Conservation (phyloP, 2,329 filamentous ascomycete species). For the Cordyceps militaris region DNA sequence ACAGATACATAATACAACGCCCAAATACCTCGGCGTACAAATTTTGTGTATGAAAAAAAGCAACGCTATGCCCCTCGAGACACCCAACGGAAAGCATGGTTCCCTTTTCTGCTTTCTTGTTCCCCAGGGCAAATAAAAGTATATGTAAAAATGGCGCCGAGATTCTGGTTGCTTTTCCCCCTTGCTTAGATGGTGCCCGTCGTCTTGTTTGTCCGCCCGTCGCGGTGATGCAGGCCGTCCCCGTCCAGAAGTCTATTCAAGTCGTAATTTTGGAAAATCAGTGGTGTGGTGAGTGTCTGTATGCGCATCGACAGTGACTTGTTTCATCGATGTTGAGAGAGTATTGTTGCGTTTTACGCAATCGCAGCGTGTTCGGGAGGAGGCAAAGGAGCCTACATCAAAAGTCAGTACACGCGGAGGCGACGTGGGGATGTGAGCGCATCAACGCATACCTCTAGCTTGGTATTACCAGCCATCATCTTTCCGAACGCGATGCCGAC, state of each 20-base stretch:
- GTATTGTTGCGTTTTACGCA: conserved; percentile 20
- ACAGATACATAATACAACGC: conserved; percentile 13
- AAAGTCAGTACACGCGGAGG: neutral
- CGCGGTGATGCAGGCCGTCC: neutral
- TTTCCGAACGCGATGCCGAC: conserved; percentile 93
- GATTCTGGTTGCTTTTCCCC: neutral
- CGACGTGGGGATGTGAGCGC: no score
- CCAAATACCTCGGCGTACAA: conserved; percentile 8
- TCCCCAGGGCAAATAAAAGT: conserved; percentile 5
- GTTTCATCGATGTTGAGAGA: neutral
- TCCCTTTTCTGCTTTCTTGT: neutral
- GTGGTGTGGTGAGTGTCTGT: conserved; percentile 12
- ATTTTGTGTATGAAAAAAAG: conserved; percentile 5
- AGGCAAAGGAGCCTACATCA: conserved; percentile 19
- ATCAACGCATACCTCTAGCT: conserved; percentile 55
- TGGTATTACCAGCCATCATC: conserved; percentile 86
- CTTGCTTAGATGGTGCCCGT: neutral
- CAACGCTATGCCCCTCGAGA: conserved; percentile 12
- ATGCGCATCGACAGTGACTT: neutral
- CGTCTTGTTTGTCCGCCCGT: neutral
- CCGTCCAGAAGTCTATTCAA: conserved; percentile 5
- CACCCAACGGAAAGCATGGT: neutral
- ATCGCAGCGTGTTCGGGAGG: conserved; percentile 24
- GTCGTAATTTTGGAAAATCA: conserved; percentile 9
- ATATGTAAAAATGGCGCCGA: conserved; percentile 9